Evolutionary conservation across 1,139 yeast species (phyloP), one percentile per base, ranked within the genome.

Genomic region (Nakaseomyces kungkrabaensis): DNA sequence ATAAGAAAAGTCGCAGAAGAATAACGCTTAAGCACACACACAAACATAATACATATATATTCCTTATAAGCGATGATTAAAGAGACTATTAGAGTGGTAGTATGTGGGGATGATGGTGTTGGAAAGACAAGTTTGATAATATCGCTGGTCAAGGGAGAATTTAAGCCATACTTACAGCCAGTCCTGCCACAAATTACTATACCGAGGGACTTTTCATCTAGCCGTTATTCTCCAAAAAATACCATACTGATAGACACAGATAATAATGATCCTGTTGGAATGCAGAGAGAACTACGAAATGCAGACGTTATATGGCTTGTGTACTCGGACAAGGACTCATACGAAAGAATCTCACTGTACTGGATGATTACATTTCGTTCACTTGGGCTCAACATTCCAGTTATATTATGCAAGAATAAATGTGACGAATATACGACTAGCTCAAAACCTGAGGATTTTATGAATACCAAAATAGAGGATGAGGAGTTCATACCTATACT

Each of bases 321-420:
- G 0, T 92, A 89, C 63, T 78, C 94, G 1, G 97, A 90, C 60
- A 96, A 89, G 63, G 94, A 89, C 61, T 88, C 97, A 0, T 92
- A 90, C 62, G 97, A 92, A 64, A 74, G 97, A 49, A 79, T 92
- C 9, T 82, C 95, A 2, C 72, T 90, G 36, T 90, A 89, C 65
- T 92, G 98, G 98, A 83, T 92, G 78, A 95, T 95, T 44, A 77
- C 84, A 72, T 84, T 92, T 61, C 73, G 98, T 53, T 86, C 96
- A 1, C 73, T 88, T 75, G 98, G 98, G 2, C 89, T 92, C 47
- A 92, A 92, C 63, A 66, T 85, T 22, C 98, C 98, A 0, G 84
- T 92, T n/a, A 88, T 92, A 0, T 69, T 92, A 9, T 84, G 95
- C 68, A 92, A 94, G 45, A 92, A 89, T 66, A 88, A 89, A 62